Conservation (phyloP, 2,329 filamentous ascomycete genomes). For the Celoporthe dispersa region DNA sequence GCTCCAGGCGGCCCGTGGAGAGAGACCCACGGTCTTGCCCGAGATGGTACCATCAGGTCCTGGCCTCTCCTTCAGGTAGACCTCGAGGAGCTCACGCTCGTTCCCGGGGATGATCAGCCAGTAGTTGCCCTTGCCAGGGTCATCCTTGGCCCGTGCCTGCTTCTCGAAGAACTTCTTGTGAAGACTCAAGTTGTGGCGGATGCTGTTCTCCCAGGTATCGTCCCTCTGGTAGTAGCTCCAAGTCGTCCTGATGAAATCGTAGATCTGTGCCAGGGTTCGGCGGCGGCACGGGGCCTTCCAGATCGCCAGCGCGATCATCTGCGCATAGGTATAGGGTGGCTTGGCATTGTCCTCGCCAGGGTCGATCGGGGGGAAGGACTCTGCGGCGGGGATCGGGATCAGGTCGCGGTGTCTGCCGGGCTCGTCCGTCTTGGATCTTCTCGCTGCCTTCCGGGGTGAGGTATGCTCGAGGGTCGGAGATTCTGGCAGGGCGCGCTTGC, state of each 20-base stretch:
- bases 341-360: slow-evolving; percentile 79
- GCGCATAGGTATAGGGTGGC: slow-evolving; percentile 90
- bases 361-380: slow-evolving; percentile 78
- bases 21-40: slow-evolving; percentile 62
- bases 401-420: slow-evolving; percentile 27
- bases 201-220: slow-evolving; percentile 98
- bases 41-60: slow-evolving; percentile 43
- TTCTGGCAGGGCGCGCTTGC: slow-evolving; percentile 25
- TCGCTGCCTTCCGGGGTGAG: slow-evolving; percentile 28
- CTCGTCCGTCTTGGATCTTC: slow-evolving; percentile 28
- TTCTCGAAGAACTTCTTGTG: slow-evolving; percentile 93
- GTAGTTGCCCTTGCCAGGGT: slow-evolving; percentile 96
- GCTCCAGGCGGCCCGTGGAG: slow-evolving; percentile 56
- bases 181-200: slow-evolving; percentile 94
- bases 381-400: slow-evolving; percentile 64
- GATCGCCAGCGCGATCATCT: slow-evolving; percentile 96
- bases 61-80: slow-evolving; percentile 82
- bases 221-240: slow-evolving; percentile 84
- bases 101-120: slow-evolving; percentile 92
- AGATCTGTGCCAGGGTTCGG: slow-evolving; percentile 91
- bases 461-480: slow-evolving; percentile 27
- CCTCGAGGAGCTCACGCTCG: slow-evolving; percentile 59
- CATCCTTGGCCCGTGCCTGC: slow-evolving; percentile 93
- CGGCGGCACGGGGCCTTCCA: slow-evolving; percentile 81
- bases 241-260: slow-evolving; percentile 98